Percentiles rank a stretch among this genome's conserved stretches.
These are phyloP conservation scores for Durotheca rogersii DNA, from an alignment of 495 filamentous ascomycete genomes.

Conservation along the genomic window DNA sequence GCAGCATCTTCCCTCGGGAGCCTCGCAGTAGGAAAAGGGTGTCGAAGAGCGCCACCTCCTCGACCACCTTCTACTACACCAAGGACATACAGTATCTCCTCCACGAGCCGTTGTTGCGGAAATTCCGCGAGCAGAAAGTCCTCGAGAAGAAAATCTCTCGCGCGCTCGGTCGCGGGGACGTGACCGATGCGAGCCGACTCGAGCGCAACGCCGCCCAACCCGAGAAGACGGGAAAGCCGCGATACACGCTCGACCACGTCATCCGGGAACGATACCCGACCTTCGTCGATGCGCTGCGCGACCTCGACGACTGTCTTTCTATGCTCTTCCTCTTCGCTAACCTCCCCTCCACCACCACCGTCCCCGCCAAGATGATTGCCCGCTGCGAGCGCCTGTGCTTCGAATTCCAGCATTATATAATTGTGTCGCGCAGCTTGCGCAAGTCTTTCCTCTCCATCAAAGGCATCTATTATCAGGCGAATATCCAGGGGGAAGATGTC, in stretches of 20 bases:
- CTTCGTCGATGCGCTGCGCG: conserved; percentile 89
- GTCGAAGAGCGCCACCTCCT: conserved; percentile 81
- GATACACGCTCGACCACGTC: conserved; percentile 89
- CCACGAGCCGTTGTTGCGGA: conserved; percentile 91
- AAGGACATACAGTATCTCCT: conserved; percentile 98
- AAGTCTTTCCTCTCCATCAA: conserved; percentile 98
- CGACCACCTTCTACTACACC: conserved; percentile 98
- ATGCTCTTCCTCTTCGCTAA: conserved; percentile 97
- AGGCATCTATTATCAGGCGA: conserved; percentile 99
- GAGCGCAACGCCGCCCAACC: conserved; percentile 64
- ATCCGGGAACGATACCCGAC: conserved; percentile 98
- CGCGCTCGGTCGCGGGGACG: conserved; percentile 87
- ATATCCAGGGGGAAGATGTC: conserved; percentile 96
- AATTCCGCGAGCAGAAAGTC: conserved; percentile 95
- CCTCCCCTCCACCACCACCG: conserved; percentile 81
- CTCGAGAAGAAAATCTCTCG: conserved; percentile 94
- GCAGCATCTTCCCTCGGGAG: conserved; percentile 92
- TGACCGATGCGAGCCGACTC: conserved; percentile 71
- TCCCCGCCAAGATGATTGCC: conserved; percentile 89
- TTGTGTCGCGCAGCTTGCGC: conserved; percentile 81
- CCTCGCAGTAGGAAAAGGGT: conserved; percentile 95
- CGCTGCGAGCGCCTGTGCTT: conserved; percentile 87
- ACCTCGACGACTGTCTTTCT: conserved; percentile 94
- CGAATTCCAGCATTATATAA: conserved; percentile 97
- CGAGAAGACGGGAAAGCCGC: conserved; percentile 81